Percentiles rank a stretch among this genome's conserved stretches.
Evolutionary conservation across 768 basidiomycete species (phyloP).

Genomic region (Xerocomellus chrysenteron): DNA sequence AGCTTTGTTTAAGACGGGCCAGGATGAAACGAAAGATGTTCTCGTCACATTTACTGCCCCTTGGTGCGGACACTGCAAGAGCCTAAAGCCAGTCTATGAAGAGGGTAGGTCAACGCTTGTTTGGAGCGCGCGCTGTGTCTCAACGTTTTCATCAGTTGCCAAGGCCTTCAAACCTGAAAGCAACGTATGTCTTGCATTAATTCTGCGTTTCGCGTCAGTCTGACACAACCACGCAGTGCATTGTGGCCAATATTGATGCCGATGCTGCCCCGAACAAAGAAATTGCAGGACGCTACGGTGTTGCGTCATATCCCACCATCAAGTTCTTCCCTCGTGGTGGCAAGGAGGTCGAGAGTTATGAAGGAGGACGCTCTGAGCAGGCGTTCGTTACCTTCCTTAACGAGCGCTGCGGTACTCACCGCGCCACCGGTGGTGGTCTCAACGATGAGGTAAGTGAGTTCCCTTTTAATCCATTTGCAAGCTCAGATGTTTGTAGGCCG

Average conservation of each 20-base stretch:
- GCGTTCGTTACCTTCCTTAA: constrained; percentile 82
- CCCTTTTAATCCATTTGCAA: neutral
- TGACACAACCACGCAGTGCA: constrained; percentile 51
- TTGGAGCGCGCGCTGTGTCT: neutral
- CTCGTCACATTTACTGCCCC: constrained; percentile 83
- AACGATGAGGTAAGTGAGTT: constrained; percentile 53
- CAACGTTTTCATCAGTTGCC: constrained; percentile 53
- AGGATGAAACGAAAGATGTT: constrained; percentile 76
- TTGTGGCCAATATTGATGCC: constrained; percentile 89
- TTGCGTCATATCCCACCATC: constrained; percentile 87
- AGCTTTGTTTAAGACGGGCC: neutral
- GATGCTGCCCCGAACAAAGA: constrained; percentile 79
- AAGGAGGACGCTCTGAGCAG: constrained; percentile 66
- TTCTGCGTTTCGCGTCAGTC: neutral
- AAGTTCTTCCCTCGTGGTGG: constrained; percentile 86
- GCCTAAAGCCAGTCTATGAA: constrained; percentile 83
- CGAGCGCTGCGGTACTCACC: constrained; percentile 81
- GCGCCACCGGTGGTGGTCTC: constrained; percentile 80
- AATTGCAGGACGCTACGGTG: constrained; percentile 67
- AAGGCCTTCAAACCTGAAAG: constrained; percentile 73
- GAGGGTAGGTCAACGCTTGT: constrained; percentile 44
- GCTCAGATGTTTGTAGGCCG: constrained; percentile 55
- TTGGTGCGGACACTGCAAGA: constrained; percentile 97
- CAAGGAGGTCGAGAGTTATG: constrained; percentile 65
- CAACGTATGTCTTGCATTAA: constrained; percentile 46